Conservation (phyloP, 768 basidiomycete species). For the Suillus brevipes region DNA sequence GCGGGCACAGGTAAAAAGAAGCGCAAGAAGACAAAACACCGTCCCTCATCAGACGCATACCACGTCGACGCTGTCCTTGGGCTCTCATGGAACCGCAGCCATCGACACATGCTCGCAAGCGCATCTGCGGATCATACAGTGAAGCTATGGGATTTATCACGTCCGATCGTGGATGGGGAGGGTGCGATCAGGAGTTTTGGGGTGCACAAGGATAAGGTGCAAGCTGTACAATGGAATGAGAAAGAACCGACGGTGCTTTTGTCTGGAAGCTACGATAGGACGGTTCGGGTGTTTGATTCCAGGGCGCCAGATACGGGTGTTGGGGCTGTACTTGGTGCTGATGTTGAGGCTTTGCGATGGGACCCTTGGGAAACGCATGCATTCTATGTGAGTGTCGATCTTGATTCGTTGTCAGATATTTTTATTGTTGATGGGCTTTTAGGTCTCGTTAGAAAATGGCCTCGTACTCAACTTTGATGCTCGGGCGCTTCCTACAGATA, state of each 20-base stretch:
- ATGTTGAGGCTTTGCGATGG: constrained; percentile 94
- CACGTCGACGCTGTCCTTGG: constrained; percentile 95
- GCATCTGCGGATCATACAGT: constrained; percentile 94
- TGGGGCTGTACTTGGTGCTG: constrained; percentile 83
- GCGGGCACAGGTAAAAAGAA: constrained; percentile 97
- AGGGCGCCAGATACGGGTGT: constrained; percentile 80
- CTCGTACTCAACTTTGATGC: constrained; percentile 91
- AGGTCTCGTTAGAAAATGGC: constrained; percentile 96
- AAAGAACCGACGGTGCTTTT: constrained; percentile 85
- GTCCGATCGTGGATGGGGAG: constrained; percentile 54
- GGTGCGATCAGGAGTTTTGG: constrained; percentile 74
- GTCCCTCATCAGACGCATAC: constrained; percentile 58
- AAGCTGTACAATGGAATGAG: constrained; percentile 94
- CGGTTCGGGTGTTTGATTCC: constrained; percentile 92
- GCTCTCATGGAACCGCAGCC: constrained; percentile 88
- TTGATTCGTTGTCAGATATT: background rate
- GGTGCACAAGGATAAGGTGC: constrained; percentile 91
- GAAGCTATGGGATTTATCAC: constrained; percentile 93
- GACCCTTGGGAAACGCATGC: constrained; percentile 90
- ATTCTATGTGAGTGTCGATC: constrained; percentile 69
- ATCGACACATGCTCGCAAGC: constrained; percentile 89
- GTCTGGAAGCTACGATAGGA: constrained; percentile 93
- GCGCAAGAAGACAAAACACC: constrained; percentile 79
- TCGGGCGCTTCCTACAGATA: constrained; percentile 72
- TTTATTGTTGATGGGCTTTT: constrained; percentile 4